A percentile compares a stretch with the other conserved stretches of the same genome.
Evolutionary conservation across 164 flowering plant genomes (phyloP).

Genomic region (Umbellularia californica): DNA sequence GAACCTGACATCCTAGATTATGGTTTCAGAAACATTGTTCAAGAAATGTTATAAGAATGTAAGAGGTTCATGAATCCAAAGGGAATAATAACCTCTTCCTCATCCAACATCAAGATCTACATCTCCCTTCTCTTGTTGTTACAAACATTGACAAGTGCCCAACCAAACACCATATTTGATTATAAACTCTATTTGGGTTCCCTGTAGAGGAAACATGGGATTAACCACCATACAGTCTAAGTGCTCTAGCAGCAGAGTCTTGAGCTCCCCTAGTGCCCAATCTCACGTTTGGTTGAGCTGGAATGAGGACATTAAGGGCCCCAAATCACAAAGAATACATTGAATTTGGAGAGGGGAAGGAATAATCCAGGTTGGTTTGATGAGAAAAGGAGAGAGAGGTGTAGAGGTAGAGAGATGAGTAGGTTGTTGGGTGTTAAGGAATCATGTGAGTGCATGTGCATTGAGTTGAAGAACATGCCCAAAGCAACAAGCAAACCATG

Average conservation of each 20-base stretch:
- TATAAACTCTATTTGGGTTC: neutral
- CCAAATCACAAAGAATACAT: neutral
- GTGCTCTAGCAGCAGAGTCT: neutral
- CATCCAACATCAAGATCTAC: slow-evolving; percentile 2
- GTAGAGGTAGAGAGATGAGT: slow-evolving; percentile 7
- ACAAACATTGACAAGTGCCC: neutral
- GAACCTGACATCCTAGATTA: neutral
- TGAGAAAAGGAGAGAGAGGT: slow-evolving; percentile 16
- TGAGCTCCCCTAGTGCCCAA: neutral
- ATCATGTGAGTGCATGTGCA: slow-evolving; percentile 77
- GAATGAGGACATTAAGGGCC: neutral
- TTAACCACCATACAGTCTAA: neutral
- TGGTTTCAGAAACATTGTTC: neutral
- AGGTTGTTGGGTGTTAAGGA: slow-evolving; percentile 20
- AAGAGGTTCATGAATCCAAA: slow-evolving; percentile 5
- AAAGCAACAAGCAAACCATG: slow-evolving; percentile 9
- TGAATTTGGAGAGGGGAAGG: slow-evolving; percentile 28
- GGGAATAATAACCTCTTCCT: neutral
- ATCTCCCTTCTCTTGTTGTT: neutral
- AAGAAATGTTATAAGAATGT: neutral
- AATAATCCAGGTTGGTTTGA: slow-evolving; percentile 79
- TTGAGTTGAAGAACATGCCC: slow-evolving; percentile 36
- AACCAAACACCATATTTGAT: neutral
- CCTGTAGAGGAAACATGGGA: neutral
- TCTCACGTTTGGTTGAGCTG: neutral